Conservation (phyloP, 2,329 filamentous ascomycete genomes). For the Neonectria ditissima region DNA sequence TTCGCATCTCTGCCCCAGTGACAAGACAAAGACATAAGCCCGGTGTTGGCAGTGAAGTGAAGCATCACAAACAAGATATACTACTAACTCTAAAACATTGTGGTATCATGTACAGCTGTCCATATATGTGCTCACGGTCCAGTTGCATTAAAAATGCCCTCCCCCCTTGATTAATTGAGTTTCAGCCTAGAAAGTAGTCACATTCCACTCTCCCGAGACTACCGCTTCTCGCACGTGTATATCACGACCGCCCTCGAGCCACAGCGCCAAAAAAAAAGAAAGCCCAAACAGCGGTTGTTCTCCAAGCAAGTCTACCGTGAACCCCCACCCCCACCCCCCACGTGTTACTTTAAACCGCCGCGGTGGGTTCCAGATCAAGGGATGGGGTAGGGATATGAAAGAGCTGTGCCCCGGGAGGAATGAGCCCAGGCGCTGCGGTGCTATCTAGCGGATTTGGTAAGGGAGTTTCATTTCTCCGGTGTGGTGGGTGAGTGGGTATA, state of each 20-base stretch:
- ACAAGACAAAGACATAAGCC: background rate
- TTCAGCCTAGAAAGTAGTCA: background rate
- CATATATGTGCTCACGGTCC: background rate
- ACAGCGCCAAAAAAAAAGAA: constrained; percentile 4
- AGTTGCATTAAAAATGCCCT: background rate
- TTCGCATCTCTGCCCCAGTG: background rate
- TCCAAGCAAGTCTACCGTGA: background rate
- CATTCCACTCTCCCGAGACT: background rate
- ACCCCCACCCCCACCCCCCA: constrained; percentile 6
- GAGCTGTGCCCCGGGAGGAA: background rate
- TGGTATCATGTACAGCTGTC: constrained; percentile 20
- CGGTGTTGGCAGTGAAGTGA: background rate
- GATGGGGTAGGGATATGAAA: background rate
- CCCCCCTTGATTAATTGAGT: background rate
- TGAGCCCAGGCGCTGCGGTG: background rate
- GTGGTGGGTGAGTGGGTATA: background rate
- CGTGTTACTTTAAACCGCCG: constrained; percentile 6
- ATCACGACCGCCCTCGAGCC: background rate
- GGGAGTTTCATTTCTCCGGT: background rate
- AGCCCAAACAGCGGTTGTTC: background rate
- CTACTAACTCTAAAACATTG: background rate
- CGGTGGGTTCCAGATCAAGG: background rate
- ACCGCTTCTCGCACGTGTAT: constrained; percentile 6
- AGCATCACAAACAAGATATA: background rate
- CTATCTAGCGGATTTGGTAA: background rate